Evolutionary conservation across 345 rosid genomes (phyloP), one percentile per base, ranked within the genome.

Genomic region (Streptanthus diversifolius): DNA sequence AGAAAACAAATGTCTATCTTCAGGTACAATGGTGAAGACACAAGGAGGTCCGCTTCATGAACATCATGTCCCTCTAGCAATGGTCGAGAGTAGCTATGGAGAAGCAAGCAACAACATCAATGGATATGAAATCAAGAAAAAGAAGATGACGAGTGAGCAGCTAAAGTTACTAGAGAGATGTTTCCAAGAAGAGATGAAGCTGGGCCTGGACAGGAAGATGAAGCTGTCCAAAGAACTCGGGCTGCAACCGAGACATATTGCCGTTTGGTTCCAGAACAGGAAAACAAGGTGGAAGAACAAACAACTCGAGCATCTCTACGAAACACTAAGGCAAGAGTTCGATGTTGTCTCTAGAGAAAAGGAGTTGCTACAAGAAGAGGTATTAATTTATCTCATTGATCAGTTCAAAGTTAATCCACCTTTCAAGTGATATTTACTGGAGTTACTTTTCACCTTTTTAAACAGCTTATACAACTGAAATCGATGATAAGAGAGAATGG

Each of bases 261-360:
- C 96, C 2, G 90, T 91, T 43, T 93, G 98, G 98, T 93, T 93
- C 68, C 98, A 91, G 72, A 90, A 89, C 80, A 82, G 90, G 54
- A 87, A 95, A 25, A 92, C 97, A 4, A 76, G 97, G 36, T 93
- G 98, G 97, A 93, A 93, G 76, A 78, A 88, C 22, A 91, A 91
- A 82, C 90, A 89, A 73, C 91, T 91, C 7, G 95, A 86, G 72
- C 85, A 83, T 64, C 82, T 86, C 21, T 93, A 93, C 19, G 87
- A 89, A 61, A 40, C 86, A 1, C 90, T 93, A 39, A 89, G 86
- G 70, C 86, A 77, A 41, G 95, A 91, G 43, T 89, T 74, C 8
- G 90, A 88, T 52, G 78, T 40, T 66, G 81, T 91, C 40, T 82
- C 82, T 36, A 77, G 78, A 77, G 97, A 93, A 71, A 93, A 93